Evolutionary conservation across 163 green algal species (phyloP).

Genomic region (Scenedesmus sp.): DNA sequence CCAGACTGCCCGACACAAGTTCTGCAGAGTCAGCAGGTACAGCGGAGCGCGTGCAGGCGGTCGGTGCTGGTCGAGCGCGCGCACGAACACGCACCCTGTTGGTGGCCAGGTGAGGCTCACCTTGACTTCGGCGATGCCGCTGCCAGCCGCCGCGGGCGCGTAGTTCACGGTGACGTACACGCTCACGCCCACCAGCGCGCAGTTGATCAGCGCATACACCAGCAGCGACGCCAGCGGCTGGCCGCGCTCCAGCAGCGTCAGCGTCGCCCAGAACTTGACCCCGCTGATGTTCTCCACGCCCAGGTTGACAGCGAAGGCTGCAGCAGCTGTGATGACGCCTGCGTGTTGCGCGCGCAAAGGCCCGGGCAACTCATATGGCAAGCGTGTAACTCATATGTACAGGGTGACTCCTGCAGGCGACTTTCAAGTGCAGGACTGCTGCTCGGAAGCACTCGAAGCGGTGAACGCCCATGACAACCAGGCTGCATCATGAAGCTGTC

Average conservation of each 20-base stretch:
- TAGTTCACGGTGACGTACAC: constrained; percentile 72
- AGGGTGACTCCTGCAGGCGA: too few species aligned
- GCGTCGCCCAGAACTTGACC: constrained; percentile 81
- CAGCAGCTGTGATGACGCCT: constrained; percentile 72
- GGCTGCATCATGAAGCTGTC: not conserved
- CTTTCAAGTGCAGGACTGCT: not conserved
- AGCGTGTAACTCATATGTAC: not conserved
- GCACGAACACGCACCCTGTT: not conserved
- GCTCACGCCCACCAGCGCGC: constrained; percentile 59
- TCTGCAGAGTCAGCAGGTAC: too few species aligned
- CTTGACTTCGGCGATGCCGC: constrained; percentile 83
- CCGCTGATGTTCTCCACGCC: constrained; percentile 86
- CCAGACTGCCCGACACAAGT: too few species aligned
- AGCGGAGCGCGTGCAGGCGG: too few species aligned
- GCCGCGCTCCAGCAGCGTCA: constrained; percentile 54
- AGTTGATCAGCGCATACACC: constrained; percentile 72
- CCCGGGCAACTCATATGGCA: not conserved
- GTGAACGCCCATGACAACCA: not conserved
- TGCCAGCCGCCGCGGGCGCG: constrained; percentile 81
- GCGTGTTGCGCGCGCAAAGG: not conserved
- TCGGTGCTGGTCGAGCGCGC: too few species aligned
- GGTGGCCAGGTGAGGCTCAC: too few species aligned
- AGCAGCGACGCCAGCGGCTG: constrained; percentile 61
- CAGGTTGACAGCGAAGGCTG: constrained; percentile 84
- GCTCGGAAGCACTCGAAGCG: not conserved